Base-by-base conservation (phyloP, 192 early-diverging fungal genomes). In the Rhizophagus sp. region DNA sequence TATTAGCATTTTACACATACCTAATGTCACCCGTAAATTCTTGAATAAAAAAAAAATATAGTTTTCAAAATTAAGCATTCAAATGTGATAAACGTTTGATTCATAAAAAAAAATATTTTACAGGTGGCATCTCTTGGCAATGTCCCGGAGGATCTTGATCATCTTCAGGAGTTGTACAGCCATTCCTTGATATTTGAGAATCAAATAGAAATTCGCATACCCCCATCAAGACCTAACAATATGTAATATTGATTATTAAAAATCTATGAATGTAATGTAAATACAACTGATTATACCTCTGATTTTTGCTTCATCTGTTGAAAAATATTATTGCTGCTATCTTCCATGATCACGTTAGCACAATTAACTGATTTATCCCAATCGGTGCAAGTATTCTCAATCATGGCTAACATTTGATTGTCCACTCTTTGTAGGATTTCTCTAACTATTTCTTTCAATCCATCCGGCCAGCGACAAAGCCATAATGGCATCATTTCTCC, bases 401-500 rank as follows among this genome's bases (percentile, higher is more conserved):
- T 27, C 22, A 63, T 63, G 0, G 33, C 62, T 50, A 77, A n/a
- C 15, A 77, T 34, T 15, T 65, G 62, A 19, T 47, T 25, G 25
- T 62, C 62, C 47, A 63, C 39, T 27, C 52, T 61, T 12, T 41
- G 17, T 27, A 77, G 6, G 4, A 77, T 63, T 9, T 49, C 41
- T 27, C 63, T 44, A 24, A 79, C 47, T 41, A 65, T 30, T 36
- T 79, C 78, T 62, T 69, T 71, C 27, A 79, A 52, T 39, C 44
- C 68, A 71, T 79, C 68, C 8, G 78, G 78, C 78, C 78, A 79
- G 8, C 78, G 67, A 62, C n/a, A 71, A 33, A 68, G 39, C 78
- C 78, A 79, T n/a, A 79, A 25, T 22, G 78, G 19, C 11, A 5
- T 65, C 27, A 33, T n/a, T 62, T 10, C 50, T 27, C 25, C 61